Conservation (phyloP, 768 basidiomycete genomes). For the Rhizopogon roseolus region DNA sequence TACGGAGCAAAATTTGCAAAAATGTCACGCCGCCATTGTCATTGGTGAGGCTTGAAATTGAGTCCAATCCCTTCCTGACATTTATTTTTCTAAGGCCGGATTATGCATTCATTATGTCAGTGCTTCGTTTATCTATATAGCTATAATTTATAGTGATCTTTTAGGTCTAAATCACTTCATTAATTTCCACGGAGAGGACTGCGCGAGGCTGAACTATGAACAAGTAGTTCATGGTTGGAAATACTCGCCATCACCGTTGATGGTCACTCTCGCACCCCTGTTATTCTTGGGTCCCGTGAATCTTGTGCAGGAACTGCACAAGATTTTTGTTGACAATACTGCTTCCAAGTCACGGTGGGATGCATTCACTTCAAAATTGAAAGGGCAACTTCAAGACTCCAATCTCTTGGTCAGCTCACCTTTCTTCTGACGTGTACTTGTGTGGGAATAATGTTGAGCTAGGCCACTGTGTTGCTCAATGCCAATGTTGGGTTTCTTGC, state of each 20-base stretch:
- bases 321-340: constrained; percentile 44
- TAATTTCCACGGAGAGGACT: constrained; percentile 39
- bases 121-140: neutral
- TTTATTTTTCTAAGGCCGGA: constrained; percentile 20
- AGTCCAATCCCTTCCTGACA: neutral
- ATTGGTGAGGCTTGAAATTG: constrained; percentile 11
- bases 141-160: neutral
- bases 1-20: neutral
- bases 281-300: constrained; percentile 48
- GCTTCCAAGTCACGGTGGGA: constrained; percentile 39
- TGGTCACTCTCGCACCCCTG: constrained; percentile 34
- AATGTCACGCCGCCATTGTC: constrained; percentile 15
- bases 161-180: constrained; percentile 32
- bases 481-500: constrained; percentile 61
- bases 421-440: neutral
- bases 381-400: constrained; percentile 47
- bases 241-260: constrained; percentile 28
- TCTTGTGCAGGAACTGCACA: constrained; percentile 40
- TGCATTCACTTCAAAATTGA: constrained; percentile 38
- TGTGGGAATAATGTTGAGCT: neutral
- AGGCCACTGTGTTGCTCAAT: constrained; percentile 55
- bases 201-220: constrained; percentile 34
- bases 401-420: constrained; percentile 42
- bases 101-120: constrained; percentile 27
- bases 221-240: constrained; percentile 26